A percentile compares a stretch with the other conserved stretches of the same genome.
These are phyloP conservation scores for Trichosporon coremiiforme DNA, from an alignment of 1,284 basidiomycete species.

Conservation along the genomic window DNA sequence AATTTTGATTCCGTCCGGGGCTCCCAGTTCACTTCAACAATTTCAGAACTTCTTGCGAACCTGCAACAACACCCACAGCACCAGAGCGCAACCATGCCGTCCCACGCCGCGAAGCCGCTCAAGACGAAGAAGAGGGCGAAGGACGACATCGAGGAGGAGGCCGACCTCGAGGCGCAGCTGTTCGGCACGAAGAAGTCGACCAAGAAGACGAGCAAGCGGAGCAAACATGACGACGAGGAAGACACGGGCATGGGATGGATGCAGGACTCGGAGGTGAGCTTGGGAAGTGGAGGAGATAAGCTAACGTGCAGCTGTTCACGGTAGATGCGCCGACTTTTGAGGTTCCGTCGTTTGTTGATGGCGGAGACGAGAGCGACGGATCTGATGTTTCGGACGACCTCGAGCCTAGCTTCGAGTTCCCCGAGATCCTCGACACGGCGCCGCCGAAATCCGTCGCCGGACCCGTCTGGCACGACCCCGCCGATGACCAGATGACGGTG, in stretches of 20 bases:
- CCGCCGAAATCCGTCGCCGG: slow-evolving; percentile 24
- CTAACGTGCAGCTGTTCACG: slow-evolving; percentile 47
- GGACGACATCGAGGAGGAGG: slow-evolving; percentile 76
- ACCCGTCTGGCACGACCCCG: slow-evolving; percentile 82
- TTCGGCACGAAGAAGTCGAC: slow-evolving; percentile 64
- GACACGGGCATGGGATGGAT: slow-evolving; percentile 41
- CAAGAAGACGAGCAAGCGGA: slow-evolving; percentile 55
- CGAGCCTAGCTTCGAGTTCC: slow-evolving; percentile 39
- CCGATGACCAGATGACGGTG: slow-evolving; percentile 68
- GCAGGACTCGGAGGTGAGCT: slow-evolving; percentile 50
- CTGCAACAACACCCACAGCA: background rate
- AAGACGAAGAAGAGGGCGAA: slow-evolving; percentile 18
- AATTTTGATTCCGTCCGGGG: slow-evolving; percentile 18
- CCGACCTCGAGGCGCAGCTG: slow-evolving; percentile 72
- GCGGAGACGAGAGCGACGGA: slow-evolving; percentile 17
- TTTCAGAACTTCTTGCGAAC: slow-evolving; percentile 12
- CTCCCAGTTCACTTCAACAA: slow-evolving; percentile 6
- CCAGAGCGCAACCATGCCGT: background rate
- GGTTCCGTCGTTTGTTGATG: slow-evolving; percentile 17
- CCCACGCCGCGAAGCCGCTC: slow-evolving; percentile 6
- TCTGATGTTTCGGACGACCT: slow-evolving; percentile 37
- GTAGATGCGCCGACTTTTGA: slow-evolving; percentile 41
- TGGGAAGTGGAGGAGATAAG: background rate
- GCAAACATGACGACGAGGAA: slow-evolving; percentile 48
- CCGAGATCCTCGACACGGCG: slow-evolving; percentile 11